A percentile compares a stretch with the other conserved stretches of the same genome.
Conservation (phyloP, 805 yeast genomes). For the Saturnispora bothae region DNA sequence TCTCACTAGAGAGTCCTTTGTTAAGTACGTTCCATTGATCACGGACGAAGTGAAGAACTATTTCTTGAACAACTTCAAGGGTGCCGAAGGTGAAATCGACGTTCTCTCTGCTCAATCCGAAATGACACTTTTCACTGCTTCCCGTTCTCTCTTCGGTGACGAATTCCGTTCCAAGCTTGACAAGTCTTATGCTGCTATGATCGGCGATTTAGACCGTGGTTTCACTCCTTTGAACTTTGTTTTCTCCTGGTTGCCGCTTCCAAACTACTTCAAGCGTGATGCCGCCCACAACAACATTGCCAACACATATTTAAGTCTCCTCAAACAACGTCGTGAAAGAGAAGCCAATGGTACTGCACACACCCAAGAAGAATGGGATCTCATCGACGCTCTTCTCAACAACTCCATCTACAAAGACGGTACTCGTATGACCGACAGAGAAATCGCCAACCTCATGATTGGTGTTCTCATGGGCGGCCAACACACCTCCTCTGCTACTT, state of each 20-base stretch:
- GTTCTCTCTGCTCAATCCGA: conserved; percentile 87
- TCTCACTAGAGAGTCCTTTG: conserved; percentile 75
- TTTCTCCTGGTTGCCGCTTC: conserved; percentile 85
- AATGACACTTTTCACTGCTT: conserved; percentile 92
- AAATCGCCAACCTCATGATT: conserved; percentile 85
- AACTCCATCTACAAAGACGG: conserved; percentile 88
- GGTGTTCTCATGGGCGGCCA: conserved; percentile 99
- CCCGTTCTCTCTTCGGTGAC: conserved; percentile 82
- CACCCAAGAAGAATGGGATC: conserved; percentile 80
- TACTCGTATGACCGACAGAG: conserved; percentile 84
- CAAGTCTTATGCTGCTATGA: conserved; percentile 72
- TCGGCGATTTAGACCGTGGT: conserved; percentile 90
- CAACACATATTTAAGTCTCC: conserved; percentile 68
- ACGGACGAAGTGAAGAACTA: conserved; percentile 65
- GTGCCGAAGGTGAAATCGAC: conserved; percentile 39
- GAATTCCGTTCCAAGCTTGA: conserved; percentile 80
- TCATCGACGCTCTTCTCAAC: conserved; percentile 79
- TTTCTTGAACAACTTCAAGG: conserved; percentile 41
- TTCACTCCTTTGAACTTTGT: conserved; percentile 94
- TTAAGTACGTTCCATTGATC: conserved; percentile 78
- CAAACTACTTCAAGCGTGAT: conserved; percentile 70
- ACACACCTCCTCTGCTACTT: conserved; percentile 93
- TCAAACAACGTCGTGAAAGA: conserved; percentile 70
- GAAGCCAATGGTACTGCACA: conserved; percentile 58
- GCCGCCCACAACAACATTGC: conserved; percentile 77